phyloP scores from a whole-genome alignment of 345 rosid species.

The Pistacia integerrima region DNA sequence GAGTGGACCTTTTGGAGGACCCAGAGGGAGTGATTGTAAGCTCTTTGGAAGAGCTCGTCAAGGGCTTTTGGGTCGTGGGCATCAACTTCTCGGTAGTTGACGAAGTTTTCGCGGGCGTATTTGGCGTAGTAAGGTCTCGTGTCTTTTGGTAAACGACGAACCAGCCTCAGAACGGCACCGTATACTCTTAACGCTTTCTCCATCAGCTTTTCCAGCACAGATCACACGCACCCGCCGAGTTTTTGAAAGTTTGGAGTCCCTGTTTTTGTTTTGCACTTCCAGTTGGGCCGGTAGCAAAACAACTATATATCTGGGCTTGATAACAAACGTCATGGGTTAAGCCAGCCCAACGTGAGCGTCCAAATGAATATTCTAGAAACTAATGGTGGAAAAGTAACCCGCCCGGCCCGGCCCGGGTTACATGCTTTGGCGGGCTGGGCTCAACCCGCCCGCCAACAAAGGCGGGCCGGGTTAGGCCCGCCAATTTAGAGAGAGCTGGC shows the following conservation, averaged over 20 bases:
- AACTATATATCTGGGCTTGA: background rate
- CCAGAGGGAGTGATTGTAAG: conserved; percentile 91
- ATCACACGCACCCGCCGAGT: background rate
- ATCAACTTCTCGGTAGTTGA: conserved; percentile 77
- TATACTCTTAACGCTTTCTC: conserved; percentile 73
- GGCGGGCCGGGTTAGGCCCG: no score
- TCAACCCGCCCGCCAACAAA: no score
- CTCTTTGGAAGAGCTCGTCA: conserved; percentile 80
- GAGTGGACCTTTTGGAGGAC: conserved; percentile 76
- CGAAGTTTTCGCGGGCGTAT: conserved; percentile 88
- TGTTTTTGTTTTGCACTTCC: background rate
- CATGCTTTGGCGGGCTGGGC: no score
- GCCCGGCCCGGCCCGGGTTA: no score
- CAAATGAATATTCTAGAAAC: no score
- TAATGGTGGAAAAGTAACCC: no score
- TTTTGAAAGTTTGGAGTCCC: background rate
- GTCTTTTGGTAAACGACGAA: conserved; percentile 74
- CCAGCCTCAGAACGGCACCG: conserved; percentile 77
- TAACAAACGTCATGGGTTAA: background rate
- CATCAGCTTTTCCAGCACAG: conserved; percentile 36
- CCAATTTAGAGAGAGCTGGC: no score
- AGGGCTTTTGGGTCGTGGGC: conserved; percentile 53
- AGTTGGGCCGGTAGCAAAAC: background rate
- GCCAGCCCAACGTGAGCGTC: background rate
- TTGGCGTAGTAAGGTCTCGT: conserved; percentile 89